phyloP scores from a whole-genome alignment of 176 grass and related monocot species.

The Puya raimondii region DNA sequence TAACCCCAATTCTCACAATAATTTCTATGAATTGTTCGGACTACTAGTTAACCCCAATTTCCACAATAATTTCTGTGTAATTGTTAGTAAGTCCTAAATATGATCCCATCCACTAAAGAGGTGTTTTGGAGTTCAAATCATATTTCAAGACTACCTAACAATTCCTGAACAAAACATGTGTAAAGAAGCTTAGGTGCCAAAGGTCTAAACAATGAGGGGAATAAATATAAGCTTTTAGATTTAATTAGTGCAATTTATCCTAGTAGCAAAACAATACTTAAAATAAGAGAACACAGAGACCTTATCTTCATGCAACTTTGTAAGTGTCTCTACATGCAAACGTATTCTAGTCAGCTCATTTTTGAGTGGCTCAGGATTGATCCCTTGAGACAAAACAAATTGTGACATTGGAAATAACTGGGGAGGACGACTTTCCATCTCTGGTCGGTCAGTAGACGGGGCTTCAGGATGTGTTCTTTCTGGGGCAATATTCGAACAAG shows the following conservation, averaged over 20 bases:
- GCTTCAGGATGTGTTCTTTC: constrained; percentile 32
- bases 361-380: constrained; percentile 52
- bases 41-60: too few species aligned
- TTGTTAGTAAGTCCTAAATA: too few species aligned
- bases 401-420: constrained; percentile 44
- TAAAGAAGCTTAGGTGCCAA: not conserved
- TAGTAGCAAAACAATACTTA: not conserved
- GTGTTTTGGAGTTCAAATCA: too few species aligned
- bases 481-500: constrained; percentile 8
- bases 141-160: not conserved
- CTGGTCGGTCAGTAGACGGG: constrained; percentile 18
- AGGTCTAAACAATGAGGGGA: too few species aligned
- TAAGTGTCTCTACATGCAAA: constrained; percentile 28
- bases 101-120: too few species aligned
- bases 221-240: too few species aligned
- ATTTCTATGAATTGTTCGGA: too few species aligned
- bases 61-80: too few species aligned
- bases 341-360: constrained; percentile 61
- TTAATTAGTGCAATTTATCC: too few species aligned
- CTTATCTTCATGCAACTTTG: constrained; percentile 54
- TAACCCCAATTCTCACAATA: too few species aligned
- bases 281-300: constrained; percentile 22
- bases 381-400: constrained; percentile 39
- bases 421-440: constrained; percentile 11
- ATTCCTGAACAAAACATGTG: not conserved